phyloP scores from a whole-genome alignment of 1,139 yeast genomes.

The Yamadazyma mexicana region DNA sequence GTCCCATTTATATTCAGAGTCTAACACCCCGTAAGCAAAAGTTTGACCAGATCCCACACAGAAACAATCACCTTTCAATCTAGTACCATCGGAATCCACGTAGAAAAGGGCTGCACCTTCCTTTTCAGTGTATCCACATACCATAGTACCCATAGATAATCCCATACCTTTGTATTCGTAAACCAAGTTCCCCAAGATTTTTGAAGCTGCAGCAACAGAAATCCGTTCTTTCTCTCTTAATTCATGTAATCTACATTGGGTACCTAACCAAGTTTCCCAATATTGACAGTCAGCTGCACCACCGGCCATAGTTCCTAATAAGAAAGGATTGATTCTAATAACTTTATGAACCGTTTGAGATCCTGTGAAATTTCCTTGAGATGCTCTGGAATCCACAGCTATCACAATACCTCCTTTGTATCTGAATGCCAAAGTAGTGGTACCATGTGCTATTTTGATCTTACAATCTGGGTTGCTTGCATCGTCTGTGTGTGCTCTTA shows the following conservation, averaged over 20 bases:
- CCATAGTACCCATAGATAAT: constrained; percentile 98
- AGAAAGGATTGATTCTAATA: constrained; percentile 90
- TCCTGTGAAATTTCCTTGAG: constrained; percentile 99
- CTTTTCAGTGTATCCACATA: constrained; percentile 93
- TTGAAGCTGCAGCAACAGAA: constrained; percentile 95
- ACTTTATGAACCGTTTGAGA: constrained; percentile 98
- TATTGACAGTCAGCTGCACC: constrained; percentile 99
- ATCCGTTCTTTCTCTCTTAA: constrained; percentile 92
- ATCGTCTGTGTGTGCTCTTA: constrained; percentile 98
- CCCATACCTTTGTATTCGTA: constrained; percentile 97
- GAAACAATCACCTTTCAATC: constrained; percentile 91
- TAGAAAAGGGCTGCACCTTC: constrained; percentile 96
- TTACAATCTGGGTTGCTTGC: constrained; percentile 88
- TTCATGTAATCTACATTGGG: constrained; percentile 95
- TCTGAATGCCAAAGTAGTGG: constrained; percentile 95
- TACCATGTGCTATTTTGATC: constrained; percentile 97
- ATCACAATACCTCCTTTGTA: constrained; percentile 95
- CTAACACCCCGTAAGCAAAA: constrained; percentile 98
- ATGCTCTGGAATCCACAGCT: constrained; percentile 97
- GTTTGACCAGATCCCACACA: constrained; percentile 99
- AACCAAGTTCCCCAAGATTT: constrained; percentile 86
- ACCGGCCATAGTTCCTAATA: constrained; percentile 99
- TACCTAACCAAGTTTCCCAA: constrained; percentile 99
- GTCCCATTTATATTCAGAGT: constrained; percentile 89
- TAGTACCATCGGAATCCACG: constrained; percentile 96